phyloP scores from a whole-genome alignment of 2,329 filamentous ascomycete genomes.

The Aureobasidium sp. region DNA sequence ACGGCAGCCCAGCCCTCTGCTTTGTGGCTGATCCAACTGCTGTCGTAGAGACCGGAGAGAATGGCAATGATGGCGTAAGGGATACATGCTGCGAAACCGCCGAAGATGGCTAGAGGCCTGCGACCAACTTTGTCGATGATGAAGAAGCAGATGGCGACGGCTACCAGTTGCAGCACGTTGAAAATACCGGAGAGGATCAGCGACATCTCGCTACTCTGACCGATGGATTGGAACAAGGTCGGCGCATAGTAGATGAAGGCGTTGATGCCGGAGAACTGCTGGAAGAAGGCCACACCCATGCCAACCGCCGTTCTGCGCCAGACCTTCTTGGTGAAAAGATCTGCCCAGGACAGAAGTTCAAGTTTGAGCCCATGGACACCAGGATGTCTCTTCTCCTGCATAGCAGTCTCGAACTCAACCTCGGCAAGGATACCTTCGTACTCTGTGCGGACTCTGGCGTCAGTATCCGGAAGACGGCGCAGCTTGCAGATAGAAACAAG shows the following conservation, averaged over 20 bases:
- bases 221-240: slow-evolving; percentile 46
- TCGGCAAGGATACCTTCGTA: slow-evolving; percentile 17
- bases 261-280: slow-evolving; percentile 47
- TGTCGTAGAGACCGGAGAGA: slow-evolving; percentile 18
- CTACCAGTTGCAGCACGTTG: slow-evolving; percentile 55
- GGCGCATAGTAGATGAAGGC: slow-evolving; percentile 54
- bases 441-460: slow-evolving; percentile 16
- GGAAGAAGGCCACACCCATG: slow-evolving; percentile 48
- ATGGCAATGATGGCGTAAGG: slow-evolving; percentile 25
- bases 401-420: slow-evolving; percentile 14
- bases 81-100: slow-evolving; percentile 21
- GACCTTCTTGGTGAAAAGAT: slow-evolving; percentile 43
- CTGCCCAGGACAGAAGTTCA: slow-evolving; percentile 41
- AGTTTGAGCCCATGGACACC: slow-evolving; percentile 34
- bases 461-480: slow-evolving; percentile 17
- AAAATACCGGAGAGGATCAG: slow-evolving; percentile 51
- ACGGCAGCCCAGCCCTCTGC: slow-evolving; percentile 14
- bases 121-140: slow-evolving; percentile 57
- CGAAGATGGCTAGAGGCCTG: slow-evolving; percentile 42
- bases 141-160: slow-evolving; percentile 54
- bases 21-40: slow-evolving; percentile 19
- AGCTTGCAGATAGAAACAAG: slow-evolving; percentile 22
- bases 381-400: slow-evolving; percentile 32
- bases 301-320: slow-evolving; percentile 43
- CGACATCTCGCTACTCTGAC: slow-evolving; percentile 22